A percentile compares a stretch with the other conserved stretches of the same genome.
Evolutionary conservation across 169 alveolate genomes (phyloP).

Genomic region (Fabrea salina): DNA sequence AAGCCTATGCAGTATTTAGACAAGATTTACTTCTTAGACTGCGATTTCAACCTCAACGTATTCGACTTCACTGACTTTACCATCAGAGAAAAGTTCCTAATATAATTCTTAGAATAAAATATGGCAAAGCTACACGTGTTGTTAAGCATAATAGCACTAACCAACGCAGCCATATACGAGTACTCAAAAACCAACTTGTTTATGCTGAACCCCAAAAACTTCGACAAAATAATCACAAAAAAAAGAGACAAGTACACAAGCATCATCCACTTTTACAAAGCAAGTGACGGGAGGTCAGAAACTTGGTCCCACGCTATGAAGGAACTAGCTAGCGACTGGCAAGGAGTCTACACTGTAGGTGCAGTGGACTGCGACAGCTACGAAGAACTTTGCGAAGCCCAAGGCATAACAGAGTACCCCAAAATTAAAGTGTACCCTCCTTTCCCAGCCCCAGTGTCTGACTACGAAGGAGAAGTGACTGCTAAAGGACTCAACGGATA

Average conservation of each 20-base stretch:
- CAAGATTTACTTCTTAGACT: too few relatives aligned
- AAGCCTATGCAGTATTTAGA: too few relatives aligned
- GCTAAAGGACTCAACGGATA: slow-evolving; percentile 49
- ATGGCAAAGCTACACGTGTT: slow-evolving; percentile 38
- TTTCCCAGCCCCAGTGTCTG: slow-evolving; percentile 73
- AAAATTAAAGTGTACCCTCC: slow-evolving; percentile 80
- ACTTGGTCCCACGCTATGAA: slow-evolving; percentile 59
- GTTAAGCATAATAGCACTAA: background rate
- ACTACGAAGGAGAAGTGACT: slow-evolving; percentile 57
- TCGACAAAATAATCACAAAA: slow-evolving; percentile 59
- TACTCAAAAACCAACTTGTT: background rate
- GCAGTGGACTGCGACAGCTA: slow-evolving; percentile 79
- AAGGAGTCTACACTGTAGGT: slow-evolving; percentile 80
- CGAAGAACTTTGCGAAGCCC: slow-evolving; percentile 66
- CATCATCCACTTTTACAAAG: slow-evolving; percentile 73
- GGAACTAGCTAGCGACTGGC: slow-evolving; percentile 72
- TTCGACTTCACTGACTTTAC: too few relatives aligned
- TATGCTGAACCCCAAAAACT: slow-evolving; percentile 39
- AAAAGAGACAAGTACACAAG: slow-evolving; percentile 63
- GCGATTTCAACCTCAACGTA: too few relatives aligned
- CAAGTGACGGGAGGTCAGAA: slow-evolving; percentile 52
- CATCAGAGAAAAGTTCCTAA: too few relatives aligned
- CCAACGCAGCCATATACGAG: slow-evolving; percentile 6
- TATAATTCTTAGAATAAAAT: too few relatives aligned
- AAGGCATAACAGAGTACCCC: slow-evolving; percentile 57